phyloP scores from a whole-genome alignment of 495 filamentous ascomycete species.

The Trichoderma erinaceum region DNA sequence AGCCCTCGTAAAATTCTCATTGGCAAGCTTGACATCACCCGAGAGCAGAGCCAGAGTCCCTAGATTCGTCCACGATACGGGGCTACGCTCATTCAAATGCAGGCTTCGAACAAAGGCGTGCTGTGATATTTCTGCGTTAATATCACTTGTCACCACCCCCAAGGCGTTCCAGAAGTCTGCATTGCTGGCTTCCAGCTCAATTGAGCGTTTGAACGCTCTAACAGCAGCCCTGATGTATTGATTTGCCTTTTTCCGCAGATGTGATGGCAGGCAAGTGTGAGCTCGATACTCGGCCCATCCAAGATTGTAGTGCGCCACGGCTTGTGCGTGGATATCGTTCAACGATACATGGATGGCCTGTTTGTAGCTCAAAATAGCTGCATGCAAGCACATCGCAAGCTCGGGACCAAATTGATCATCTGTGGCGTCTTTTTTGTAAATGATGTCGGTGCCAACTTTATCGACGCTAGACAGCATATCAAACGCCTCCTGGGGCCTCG shows the following conservation, averaged over 20 bases:
- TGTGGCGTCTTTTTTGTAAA: constrained; percentile 37
- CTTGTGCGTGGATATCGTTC: constrained; percentile 80
- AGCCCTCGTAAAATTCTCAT: constrained; percentile 80
- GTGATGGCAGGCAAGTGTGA: constrained; percentile 53
- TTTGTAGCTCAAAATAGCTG: constrained; percentile 79
- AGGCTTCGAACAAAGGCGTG: constrained; percentile 91
- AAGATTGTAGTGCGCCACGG: constrained; percentile 93
- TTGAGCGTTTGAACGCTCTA: constrained; percentile 90
- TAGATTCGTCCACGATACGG: constrained; percentile 83
- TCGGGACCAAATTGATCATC: constrained; percentile 45
- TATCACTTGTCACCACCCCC: constrained; percentile 75
- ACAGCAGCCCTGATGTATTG: constrained; percentile 76
- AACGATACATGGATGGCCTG: constrained; percentile 68
- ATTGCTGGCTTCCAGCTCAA: constrained; percentile 92
- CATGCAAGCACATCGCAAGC: constrained; percentile 49
- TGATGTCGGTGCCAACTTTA: constrained; percentile 49
- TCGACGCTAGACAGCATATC: constrained; percentile 65
- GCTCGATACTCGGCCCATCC: constrained; percentile 88
- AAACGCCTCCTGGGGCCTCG: constrained; percentile 49
- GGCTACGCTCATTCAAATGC: constrained; percentile 81
- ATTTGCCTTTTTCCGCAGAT: constrained; percentile 44
- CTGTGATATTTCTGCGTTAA: constrained; percentile 85
- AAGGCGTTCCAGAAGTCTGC: constrained; percentile 97
- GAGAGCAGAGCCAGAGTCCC: constrained; percentile 81
- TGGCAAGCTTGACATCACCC: constrained; percentile 73